phyloP scores from a whole-genome alignment of 2,329 filamentous ascomycete species.

The Hypoxylon rubiginosum region DNA sequence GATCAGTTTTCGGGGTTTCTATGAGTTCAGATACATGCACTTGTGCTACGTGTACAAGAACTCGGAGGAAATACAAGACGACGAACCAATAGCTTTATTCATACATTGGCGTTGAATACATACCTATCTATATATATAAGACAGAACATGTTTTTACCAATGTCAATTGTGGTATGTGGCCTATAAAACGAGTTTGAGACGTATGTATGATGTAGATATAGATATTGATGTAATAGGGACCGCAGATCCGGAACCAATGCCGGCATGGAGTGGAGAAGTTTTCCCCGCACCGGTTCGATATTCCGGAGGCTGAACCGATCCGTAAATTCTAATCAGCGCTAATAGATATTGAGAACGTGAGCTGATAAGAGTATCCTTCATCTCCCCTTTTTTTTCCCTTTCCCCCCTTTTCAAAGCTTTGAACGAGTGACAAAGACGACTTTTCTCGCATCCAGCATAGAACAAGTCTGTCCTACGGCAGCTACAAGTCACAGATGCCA shows the following conservation, averaged over 20 bases:
- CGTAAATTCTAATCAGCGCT: constrained; percentile 6
- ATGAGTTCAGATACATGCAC: not conserved
- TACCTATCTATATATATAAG: not conserved
- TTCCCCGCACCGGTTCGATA: constrained; percentile 19
- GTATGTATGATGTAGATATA: not conserved
- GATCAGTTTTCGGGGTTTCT: not conserved
- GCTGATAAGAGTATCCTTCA: not conserved
- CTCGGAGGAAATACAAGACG: not conserved
- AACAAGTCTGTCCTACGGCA: not conserved
- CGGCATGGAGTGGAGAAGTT: not conserved
- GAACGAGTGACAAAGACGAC: too few species aligned
- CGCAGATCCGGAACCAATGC: not conserved
- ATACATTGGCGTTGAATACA: not conserved
- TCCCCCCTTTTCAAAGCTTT: not conserved
- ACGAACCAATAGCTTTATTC: not conserved
- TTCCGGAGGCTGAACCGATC: constrained; percentile 7
- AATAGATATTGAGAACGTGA: not conserved
- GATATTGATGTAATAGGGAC: not conserved
- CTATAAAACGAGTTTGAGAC: too few species aligned
- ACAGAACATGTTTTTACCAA: not conserved
- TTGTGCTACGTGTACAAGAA: not conserved
- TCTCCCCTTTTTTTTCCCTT: not conserved
- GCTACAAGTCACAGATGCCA: not conserved
- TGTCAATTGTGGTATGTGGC: too few species aligned
- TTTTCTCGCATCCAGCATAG: not conserved